Base-by-base conservation (phyloP, 179 eudicot species). In the Drosera spatulata region DNA sequence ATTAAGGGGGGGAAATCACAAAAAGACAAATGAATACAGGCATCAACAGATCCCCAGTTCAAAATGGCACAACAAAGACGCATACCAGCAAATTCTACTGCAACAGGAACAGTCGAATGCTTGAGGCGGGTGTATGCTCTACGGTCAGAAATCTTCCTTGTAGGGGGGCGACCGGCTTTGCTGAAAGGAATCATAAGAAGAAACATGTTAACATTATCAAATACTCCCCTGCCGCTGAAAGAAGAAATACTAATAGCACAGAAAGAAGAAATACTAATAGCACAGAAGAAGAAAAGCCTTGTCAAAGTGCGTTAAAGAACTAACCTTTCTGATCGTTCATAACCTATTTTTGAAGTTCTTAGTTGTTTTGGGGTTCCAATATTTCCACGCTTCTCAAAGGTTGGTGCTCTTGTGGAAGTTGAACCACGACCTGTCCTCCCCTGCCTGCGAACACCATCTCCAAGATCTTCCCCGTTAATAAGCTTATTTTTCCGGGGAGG, bases 71-170 rank as follows among this genome's bases (percentile, higher is more conserved):
- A 39, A 3, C 22, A 40, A 41, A 64, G 41, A 40, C 11, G 50
- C 47, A 47, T 76, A 85, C 93, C 93, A 64, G 65, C 77, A 74
- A 82, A 80, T 68, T 85, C 85, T 39, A 85, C 74, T 39, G 82
- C 54, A 3, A 77, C 57, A 51, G 69, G 82, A 58, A 76, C 39
- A 55, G 82, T 56, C 7, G 73, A 57, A 47, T 71, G 79, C 81
- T 79, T 82, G 55, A 80, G 78, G 40, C 82, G 83, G 47, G 79
- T 56, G 71, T 78, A 79, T 70, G 82, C 69, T 71, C 63, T 85
- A 15, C 85, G 85, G 61, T 80, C 93, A 68, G 83, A 80, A 59
- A 82, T 82, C 61, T 80, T 82, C 57, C 82, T 62, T 63, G 74
- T 78, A 53, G 84, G 88, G 38, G 88, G 85, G 39, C 93, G 80